Percentiles rank a stretch among this genome's conserved stretches.
Conservation (phyloP, 805 yeast genomes). For the Zygosaccharomyces lentus region DNA sequence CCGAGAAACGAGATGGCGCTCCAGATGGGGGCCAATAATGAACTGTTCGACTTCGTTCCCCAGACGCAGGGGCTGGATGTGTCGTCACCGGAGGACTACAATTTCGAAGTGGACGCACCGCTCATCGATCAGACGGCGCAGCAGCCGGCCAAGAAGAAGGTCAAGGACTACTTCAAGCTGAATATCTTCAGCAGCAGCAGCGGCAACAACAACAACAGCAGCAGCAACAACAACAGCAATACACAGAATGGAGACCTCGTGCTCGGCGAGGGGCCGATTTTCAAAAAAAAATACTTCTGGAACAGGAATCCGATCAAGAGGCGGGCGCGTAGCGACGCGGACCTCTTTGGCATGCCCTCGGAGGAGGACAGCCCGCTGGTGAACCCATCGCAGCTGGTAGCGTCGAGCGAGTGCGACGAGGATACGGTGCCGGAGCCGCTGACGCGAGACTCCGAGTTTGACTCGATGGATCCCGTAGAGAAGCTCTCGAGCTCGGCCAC, state of each 20-base stretch:
- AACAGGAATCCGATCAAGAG: slow-evolving; percentile 20
- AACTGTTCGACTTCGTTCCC: slow-evolving; percentile 8
- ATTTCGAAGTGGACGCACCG: slow-evolving; percentile 3
- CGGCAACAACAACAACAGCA: slow-evolving; percentile 7
- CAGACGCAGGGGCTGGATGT: neutral
- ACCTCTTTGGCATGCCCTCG: neutral
- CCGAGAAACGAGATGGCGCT: slow-evolving; percentile 3
- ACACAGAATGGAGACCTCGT: slow-evolving; percentile 5
- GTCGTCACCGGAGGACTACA: slow-evolving; percentile 3
- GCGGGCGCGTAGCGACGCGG: slow-evolving; percentile 4
- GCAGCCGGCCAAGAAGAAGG: slow-evolving; percentile 18
- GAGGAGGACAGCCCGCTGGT: slow-evolving; percentile 18
- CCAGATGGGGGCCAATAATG: slow-evolving; percentile 2
- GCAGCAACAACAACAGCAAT: slow-evolving; percentile 5
- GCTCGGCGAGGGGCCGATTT: slow-evolving; percentile 15
- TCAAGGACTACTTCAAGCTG: slow-evolving; percentile 29
- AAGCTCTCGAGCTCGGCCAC: neutral
- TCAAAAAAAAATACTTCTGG: slow-evolving; percentile 29
- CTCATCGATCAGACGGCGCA: slow-evolving; percentile 5
- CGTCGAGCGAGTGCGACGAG: slow-evolving; percentile 5
- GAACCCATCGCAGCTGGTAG: slow-evolving; percentile 16
- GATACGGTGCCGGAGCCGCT: slow-evolving; percentile 11
- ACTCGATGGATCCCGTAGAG: neutral
- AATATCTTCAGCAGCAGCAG: slow-evolving; percentile 22
- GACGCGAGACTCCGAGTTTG: slow-evolving; percentile 11